A percentile compares a stretch with the other conserved stretches of the same genome.
These are phyloP conservation scores for Erodium chrysanthum DNA, from an alignment of 441 rosid species.

Conservation along the genomic window DNA sequence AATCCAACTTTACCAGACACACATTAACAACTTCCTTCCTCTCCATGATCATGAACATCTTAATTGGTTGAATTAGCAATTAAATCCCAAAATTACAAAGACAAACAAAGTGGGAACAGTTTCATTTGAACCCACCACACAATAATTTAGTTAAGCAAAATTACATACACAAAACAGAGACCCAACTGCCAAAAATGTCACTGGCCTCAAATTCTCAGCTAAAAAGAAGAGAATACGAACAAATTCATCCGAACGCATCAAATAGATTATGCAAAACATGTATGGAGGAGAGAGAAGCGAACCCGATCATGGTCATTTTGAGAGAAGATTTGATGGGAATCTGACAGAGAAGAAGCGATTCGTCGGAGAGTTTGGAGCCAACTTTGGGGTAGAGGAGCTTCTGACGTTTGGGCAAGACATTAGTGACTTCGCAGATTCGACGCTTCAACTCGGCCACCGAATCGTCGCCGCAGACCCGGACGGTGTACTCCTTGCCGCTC, in stretches of 20 bases:
- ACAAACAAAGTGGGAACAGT: neutral
- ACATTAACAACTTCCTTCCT: no score
- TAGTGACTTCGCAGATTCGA: slow-evolving; percentile 71
- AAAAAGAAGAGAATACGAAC: neutral
- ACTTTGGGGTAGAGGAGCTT: slow-evolving; percentile 89
- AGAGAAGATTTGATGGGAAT: slow-evolving; percentile 72
- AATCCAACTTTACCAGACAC: no score
- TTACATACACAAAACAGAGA: neutral
- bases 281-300: slow-evolving; percentile 6
- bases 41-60: no score
- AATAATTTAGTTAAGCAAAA: no score
- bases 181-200: neutral
- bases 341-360: slow-evolving; percentile 54
- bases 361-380: slow-evolving; percentile 75
- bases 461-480: slow-evolving; percentile 77
- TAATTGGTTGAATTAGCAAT: neutral
- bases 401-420: slow-evolving; percentile 79
- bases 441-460: slow-evolving; percentile 85
- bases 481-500: slow-evolving; percentile 83
- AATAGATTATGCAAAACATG: no score
- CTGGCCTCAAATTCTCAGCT: neutral
- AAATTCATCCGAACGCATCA: neutral
- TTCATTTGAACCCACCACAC: neutral
- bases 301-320: slow-evolving; percentile 99
- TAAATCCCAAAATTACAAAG: neutral